These are phyloP conservation scores for Claviceps sorghi DNA, from an alignment of 2,329 filamentous ascomycete genomes.

Conservation along the genomic window DNA sequence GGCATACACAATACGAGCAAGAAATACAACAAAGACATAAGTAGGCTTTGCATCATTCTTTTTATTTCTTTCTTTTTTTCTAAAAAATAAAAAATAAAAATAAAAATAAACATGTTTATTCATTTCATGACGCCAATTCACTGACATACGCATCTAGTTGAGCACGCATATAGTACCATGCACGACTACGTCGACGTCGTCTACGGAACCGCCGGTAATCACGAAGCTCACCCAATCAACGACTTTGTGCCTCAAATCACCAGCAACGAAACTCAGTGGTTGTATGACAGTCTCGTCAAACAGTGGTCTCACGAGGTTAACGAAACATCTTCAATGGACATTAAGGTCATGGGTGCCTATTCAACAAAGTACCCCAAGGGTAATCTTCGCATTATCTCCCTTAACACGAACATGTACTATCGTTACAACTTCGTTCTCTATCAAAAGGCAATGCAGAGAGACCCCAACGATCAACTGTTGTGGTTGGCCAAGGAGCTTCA, in stretches of 20 bases:
- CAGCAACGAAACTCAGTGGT: constrained; percentile 31
- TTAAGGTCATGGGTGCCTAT: constrained; percentile 32
- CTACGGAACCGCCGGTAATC: constrained; percentile 41
- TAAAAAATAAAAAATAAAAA: no score
- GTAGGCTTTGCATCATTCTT: constrained; percentile 8
- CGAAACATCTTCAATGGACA: constrained; percentile 13
- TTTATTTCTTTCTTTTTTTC: not conserved
- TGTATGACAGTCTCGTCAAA: constrained; percentile 33
- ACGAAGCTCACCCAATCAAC: constrained; percentile 40
- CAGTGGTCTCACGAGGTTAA: constrained; percentile 36
- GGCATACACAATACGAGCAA: constrained; percentile 29
- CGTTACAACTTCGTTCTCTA: constrained; percentile 43
- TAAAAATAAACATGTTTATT: no score
- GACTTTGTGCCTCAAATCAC: constrained; percentile 29
- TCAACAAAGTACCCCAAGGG: constrained; percentile 28
- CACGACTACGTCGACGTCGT: constrained; percentile 26
- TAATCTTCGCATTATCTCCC: constrained; percentile 41
- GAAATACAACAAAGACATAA: constrained; percentile 16
- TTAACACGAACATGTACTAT: constrained; percentile 47
- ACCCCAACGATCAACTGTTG: constrained; percentile 35
- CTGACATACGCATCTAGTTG: constrained; percentile 17
- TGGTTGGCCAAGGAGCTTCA: constrained; percentile 40
- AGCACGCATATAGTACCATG: constrained; percentile 33
- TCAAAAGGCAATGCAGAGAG: constrained; percentile 28
- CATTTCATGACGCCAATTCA: no score